Percentiles rank a stretch among this genome's conserved stretches.
phyloP scores from a whole-genome alignment of 768 basidiomycete species.

The Collybia sordida region DNA sequence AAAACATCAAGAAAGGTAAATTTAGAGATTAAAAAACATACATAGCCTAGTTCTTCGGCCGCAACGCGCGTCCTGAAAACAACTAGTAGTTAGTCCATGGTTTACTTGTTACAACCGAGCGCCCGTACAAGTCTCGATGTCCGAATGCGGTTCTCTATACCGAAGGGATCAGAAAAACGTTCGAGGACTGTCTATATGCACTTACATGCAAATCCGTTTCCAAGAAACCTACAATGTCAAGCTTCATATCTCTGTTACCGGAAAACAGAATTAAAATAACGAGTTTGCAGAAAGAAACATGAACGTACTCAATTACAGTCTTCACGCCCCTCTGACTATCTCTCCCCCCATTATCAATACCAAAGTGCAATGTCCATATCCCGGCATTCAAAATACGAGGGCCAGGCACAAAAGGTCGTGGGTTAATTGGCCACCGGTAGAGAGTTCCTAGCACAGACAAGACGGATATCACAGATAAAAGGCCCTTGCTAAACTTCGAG shows the following conservation, averaged over 20 bases:
- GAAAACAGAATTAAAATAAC: background rate
- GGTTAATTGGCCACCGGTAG: slow-evolving; percentile 51
- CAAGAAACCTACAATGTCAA: slow-evolving; percentile 82
- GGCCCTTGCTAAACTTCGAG: slow-evolving; percentile 21
- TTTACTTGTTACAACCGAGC: background rate
- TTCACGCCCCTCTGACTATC: slow-evolving; percentile 73
- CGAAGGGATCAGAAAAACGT: slow-evolving; percentile 1
- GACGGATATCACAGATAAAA: slow-evolving; percentile 40
- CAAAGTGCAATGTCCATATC: slow-evolving; percentile 94
- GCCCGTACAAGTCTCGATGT: slow-evolving; percentile 73
- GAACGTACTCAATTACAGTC: slow-evolving; percentile 41
- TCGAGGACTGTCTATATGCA: slow-evolving; percentile 7
- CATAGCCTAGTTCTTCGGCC: slow-evolving; percentile 79
- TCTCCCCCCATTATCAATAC: slow-evolving; percentile 68
- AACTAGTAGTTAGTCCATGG: slow-evolving; percentile 5
- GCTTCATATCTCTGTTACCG: slow-evolving; percentile 64
- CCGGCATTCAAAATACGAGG: slow-evolving; percentile 75
- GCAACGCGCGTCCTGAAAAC: slow-evolving; percentile 65
- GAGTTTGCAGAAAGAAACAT: background rate
- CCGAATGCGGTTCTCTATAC: slow-evolving; percentile 56
- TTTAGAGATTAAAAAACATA: slow-evolving; percentile 33
- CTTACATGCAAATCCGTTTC: slow-evolving; percentile 86
- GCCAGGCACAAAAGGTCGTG: slow-evolving; percentile 60
- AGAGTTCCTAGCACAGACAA: slow-evolving; percentile 53
- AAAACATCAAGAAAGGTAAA: slow-evolving; percentile 1